These are phyloP conservation scores for Penicillium coprophilum DNA, from an alignment of 495 filamentous ascomycete species.

Conservation along the genomic window DNA sequence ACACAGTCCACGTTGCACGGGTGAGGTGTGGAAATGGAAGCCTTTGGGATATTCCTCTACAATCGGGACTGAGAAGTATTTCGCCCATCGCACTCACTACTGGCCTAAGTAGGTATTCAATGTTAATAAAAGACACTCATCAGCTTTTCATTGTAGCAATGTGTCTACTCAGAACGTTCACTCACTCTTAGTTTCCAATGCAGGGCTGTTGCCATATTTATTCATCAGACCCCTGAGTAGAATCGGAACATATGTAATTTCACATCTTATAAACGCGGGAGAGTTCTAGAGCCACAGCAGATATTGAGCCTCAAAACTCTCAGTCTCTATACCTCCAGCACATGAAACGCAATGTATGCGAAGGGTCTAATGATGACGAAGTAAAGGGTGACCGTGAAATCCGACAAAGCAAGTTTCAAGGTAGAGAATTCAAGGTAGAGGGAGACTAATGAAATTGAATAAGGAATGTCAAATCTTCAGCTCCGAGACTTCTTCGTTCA, in stretches of 20 bases:
- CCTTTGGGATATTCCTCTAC: constrained; percentile 45
- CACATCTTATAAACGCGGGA: constrained; percentile 56
- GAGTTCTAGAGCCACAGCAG: constrained; percentile 50
- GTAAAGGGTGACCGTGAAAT: constrained; percentile 64
- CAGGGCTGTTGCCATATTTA: constrained; percentile 60
- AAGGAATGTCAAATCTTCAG: too few relatives aligned
- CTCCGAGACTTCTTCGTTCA: too few relatives aligned
- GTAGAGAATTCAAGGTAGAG: not conserved
- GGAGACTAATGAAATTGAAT: too few relatives aligned
- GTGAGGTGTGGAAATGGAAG: constrained; percentile 60
- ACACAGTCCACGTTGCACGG: constrained; percentile 50
- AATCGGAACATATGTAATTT: constrained; percentile 65
- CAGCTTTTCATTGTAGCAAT: not conserved
- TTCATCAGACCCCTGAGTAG: constrained; percentile 71
- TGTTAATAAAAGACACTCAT: constrained; percentile 42
- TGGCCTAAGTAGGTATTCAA: constrained; percentile 60
- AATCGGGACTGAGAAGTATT: constrained; percentile 61
- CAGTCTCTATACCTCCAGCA: constrained; percentile 51
- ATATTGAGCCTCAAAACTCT: not conserved
- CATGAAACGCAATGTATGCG: constrained; percentile 65
- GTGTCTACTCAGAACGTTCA: not conserved
- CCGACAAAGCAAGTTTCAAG: constrained; percentile 39
- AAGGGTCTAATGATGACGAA: constrained; percentile 72
- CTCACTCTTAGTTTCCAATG: constrained; percentile 67
- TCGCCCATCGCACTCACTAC: constrained; percentile 64